These are phyloP conservation scores for Takashimella tepidaria DNA, from an alignment of 1,284 basidiomycete genomes.

Conservation along the genomic window DNA sequence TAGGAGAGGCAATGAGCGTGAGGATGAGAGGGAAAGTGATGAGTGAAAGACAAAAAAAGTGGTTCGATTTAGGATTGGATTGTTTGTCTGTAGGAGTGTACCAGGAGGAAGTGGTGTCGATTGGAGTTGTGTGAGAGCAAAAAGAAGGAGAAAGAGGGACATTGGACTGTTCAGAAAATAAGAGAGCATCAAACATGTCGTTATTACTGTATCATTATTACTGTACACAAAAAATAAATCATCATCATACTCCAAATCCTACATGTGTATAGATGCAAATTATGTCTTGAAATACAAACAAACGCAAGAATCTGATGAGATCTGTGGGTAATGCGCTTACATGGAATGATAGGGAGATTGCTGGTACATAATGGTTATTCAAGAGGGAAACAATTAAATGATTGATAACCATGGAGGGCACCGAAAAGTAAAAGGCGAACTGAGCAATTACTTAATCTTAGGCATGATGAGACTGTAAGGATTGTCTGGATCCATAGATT, in stretches of 20 bases:
- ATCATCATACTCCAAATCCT: neutral
- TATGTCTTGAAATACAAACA: neutral
- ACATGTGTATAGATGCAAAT: neutral
- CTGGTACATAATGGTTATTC: too few relatives aligned
- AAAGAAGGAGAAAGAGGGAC: neutral
- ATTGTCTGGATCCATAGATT: too few relatives aligned
- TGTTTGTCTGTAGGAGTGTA: slow-evolving; percentile 29
- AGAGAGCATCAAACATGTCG: too few relatives aligned
- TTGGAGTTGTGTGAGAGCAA: slow-evolving; percentile 15
- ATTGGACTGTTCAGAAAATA: too few relatives aligned
- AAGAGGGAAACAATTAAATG: too few relatives aligned
- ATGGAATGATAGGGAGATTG: too few relatives aligned
- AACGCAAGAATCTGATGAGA: neutral
- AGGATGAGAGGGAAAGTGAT: slow-evolving; percentile 58
- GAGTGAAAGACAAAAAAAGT: slow-evolving; percentile 57
- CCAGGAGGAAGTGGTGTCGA: slow-evolving; percentile 14
- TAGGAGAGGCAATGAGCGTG: slow-evolving; percentile 60
- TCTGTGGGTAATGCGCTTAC: too few relatives aligned
- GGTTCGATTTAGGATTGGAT: slow-evolving; percentile 65
- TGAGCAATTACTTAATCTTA: too few relatives aligned
- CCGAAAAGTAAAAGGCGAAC: too few relatives aligned
- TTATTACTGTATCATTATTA: too few relatives aligned
- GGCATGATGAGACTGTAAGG: too few relatives aligned
- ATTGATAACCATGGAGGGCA: too few relatives aligned
- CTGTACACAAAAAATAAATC: neutral